Conservation (phyloP, 148 eudicot species). For the Chenopodium quinoa region DNA sequence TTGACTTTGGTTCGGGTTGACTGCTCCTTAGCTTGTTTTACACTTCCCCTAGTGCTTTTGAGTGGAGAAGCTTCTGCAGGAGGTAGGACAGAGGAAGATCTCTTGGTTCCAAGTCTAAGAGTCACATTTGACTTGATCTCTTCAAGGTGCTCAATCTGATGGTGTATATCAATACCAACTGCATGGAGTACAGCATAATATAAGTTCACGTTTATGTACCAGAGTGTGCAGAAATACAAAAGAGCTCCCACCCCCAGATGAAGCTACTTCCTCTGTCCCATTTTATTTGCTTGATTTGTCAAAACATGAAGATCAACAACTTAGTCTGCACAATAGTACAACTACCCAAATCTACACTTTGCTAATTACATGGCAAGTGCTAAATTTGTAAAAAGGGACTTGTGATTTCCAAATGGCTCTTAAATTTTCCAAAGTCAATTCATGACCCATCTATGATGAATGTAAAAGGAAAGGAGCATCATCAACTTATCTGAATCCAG, state of each 20-base stretch:
- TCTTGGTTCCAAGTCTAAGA: slow-evolving; percentile 39
- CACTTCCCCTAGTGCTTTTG: slow-evolving; percentile 41
- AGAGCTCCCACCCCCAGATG: background rate
- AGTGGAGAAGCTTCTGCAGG: slow-evolving; percentile 37
- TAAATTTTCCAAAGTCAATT: background rate
- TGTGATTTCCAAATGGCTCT: background rate
- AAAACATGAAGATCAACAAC: background rate
- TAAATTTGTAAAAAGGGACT: background rate
- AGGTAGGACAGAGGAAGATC: slow-evolving; percentile 31
- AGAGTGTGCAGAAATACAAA: background rate
- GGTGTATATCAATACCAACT: slow-evolving; percentile 91
- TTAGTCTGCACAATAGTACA: background rate
- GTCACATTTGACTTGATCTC: slow-evolving; percentile 32
- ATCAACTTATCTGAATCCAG: background rate
- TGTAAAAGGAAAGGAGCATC: background rate
- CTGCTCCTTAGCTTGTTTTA: slow-evolving; percentile 33
- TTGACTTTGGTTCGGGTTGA: slow-evolving; percentile 31
- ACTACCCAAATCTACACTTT: background rate
- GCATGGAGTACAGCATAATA: slow-evolving; percentile 33
- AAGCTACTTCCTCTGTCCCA: background rate
- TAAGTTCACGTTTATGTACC: background rate
- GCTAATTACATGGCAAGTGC: no score
- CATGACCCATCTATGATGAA: background rate
- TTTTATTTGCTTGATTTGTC: background rate
- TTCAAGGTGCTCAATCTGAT: slow-evolving; percentile 43